Conservation (phyloP, 495 filamentous ascomycete species). For the Penicillium verhagenii region DNA sequence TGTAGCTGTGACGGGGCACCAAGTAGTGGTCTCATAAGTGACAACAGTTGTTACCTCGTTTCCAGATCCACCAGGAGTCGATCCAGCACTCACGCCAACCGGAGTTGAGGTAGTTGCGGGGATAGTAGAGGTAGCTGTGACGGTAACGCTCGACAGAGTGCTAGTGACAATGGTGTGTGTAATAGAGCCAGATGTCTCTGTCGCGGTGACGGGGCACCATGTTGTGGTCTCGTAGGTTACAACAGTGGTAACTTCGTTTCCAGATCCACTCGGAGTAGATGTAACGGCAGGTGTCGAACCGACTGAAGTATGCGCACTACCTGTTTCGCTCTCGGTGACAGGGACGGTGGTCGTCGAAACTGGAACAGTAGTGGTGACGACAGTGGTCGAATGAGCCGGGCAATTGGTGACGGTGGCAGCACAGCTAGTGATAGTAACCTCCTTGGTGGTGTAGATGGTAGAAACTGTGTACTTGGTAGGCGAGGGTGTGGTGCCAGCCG, state of each 20-base stretch:
- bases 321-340: conserved; percentile 9
- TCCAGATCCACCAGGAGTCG: not conserved
- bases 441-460: conserved; percentile 57
- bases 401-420: conserved; percentile 58
- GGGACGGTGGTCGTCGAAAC: conserved; percentile 1
- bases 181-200: not conserved
- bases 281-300: not conserved
- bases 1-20: conserved; percentile 38
- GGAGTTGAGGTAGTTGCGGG: too few species aligned
- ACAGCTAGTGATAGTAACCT: conserved; percentile 58
- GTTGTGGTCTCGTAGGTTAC: too few species aligned
- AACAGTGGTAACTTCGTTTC: too few species aligned
- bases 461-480: conserved; percentile 47
- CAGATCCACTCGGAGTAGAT: not conserved
- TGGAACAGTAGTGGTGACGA: not conserved
- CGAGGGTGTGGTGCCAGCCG: not conserved
- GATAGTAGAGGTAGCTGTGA: not conserved
- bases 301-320: not conserved
- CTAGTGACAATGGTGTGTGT: not conserved
- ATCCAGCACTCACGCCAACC: not conserved
- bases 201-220: conserved; percentile 7
- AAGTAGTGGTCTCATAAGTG: conserved; percentile 32
- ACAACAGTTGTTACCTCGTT: conserved; percentile 5
- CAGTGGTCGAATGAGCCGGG: conserved; percentile 45
- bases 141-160: not conserved